phyloP scores from a whole-genome alignment of 345 rosid genomes.

The Acer saccharum region DNA sequence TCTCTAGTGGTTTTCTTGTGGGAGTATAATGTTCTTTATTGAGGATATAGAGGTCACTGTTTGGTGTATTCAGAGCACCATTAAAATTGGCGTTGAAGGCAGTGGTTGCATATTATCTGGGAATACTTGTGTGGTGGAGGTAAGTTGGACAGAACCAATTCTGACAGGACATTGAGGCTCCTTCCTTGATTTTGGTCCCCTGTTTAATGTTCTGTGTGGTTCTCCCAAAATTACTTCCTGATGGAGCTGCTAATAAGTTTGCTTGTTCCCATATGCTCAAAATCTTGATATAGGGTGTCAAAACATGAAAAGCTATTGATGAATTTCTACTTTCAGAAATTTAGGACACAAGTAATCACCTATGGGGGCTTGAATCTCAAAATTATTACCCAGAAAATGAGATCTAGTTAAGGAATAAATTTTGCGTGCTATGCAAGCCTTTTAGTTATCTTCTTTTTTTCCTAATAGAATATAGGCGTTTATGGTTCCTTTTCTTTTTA shows the following conservation, averaged over 20 bases:
- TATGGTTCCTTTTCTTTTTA: neutral
- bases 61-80: neutral
- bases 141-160: neutral
- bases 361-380: neutral
- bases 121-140: too few species aligned
- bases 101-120: neutral
- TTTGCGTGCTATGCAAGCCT: neutral
- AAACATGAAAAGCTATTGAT: neutral
- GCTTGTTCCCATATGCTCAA: too few species aligned
- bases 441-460: neutral
- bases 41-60: neutral
- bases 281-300: neutral
- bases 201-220: neutral
- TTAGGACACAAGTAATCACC: neutral
- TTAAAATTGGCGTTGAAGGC: neutral
- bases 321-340: neutral
- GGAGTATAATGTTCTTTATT: neutral
- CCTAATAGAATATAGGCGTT: neutral
- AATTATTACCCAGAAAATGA: neutral
- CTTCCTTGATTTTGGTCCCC: neutral
- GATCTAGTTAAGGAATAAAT: too few species aligned
- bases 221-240: neutral
- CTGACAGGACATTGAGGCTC: neutral
- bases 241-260: neutral
- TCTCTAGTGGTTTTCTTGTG: neutral